Evolutionary conservation across 169 alveolate species (phyloP).

Genomic region (Plasmodium chabaudi): DNA sequence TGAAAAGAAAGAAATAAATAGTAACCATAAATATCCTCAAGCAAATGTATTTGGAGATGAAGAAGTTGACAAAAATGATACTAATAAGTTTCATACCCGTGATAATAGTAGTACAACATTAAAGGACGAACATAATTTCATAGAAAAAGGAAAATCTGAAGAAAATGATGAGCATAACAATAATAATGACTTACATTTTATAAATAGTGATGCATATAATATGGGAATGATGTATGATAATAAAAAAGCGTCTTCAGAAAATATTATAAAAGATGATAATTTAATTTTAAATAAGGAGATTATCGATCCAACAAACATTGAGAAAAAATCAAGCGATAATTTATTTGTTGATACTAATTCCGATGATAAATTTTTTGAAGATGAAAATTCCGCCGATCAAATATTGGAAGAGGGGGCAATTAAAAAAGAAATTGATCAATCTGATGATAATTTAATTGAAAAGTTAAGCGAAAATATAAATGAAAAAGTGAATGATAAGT

Average conservation of each 20-base stretch:
- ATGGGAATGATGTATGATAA: slow-evolving; percentile 10
- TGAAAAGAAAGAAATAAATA: slow-evolving; percentile 5
- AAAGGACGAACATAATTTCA: background rate
- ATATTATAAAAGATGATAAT: slow-evolving; percentile 13
- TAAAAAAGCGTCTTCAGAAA: slow-evolving; percentile 22
- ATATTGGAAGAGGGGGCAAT: slow-evolving; percentile 5
- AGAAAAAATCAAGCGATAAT: slow-evolving; percentile 17
- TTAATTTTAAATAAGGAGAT: slow-evolving; percentile 15
- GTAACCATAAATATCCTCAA: background rate
- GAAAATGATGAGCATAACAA: slow-evolving; percentile 5
- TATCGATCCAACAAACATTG: background rate
- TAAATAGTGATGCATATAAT: slow-evolving; percentile 12
- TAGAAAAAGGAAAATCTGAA: background rate
- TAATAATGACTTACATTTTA: background rate
- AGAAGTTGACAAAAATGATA: background rate
- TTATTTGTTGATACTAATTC: slow-evolving; percentile 13
- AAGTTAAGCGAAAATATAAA: background rate
- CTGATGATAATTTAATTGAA: background rate
- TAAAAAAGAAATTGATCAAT: background rate
- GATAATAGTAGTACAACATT: background rate
- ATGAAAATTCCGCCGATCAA: too few species aligned
- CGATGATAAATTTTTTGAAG: slow-evolving; percentile 5
- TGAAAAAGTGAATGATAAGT: background rate
- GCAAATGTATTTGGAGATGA: background rate
- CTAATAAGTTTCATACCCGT: background rate